Evolutionary conservation across 108 stramenopile species (phyloP), one percentile per base, ranked within the genome.

Genomic region (Stephanodiscus triporus): DNA sequence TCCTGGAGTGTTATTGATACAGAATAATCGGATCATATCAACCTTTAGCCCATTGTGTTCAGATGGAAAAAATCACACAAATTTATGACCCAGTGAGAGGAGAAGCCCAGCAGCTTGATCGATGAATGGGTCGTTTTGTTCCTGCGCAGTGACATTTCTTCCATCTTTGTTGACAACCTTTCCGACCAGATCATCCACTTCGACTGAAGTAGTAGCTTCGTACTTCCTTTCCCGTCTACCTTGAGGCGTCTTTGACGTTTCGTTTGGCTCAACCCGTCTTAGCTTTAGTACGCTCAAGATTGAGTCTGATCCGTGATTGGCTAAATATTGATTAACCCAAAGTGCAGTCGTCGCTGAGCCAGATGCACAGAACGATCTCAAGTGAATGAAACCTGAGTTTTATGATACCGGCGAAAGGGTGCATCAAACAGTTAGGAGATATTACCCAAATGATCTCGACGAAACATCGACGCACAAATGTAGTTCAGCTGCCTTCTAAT

Each of bases 381-480:
- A 88, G 55, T 95, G 94, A 40, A 92, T 88, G 73, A 97, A 97
- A 19, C 95, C 95, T 72, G 93, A 94, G 61, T 94, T 91, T 27
- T 19, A 37, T 37, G 26, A 59, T 59, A 37, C n/a, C 58, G 23
- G 8, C 4, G 30, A 34, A 59, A 16, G 26, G 53, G 23, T 2
- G 6, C 0, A 54, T 27, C 5, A 36, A 36, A 36, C 30, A 32
- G 30, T 19, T 29, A 37, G n/a, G 58, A 16, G 30, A 34, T n/a
- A 13, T 59, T 16, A 6, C n/a, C n/a, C 1, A 11, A 59, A 59
- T 16, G 29, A 32, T 34, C 17, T 3, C 58, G 24, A 26, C 53
- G 26, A 54, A 54, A 24, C 23, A 54, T 54, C 43, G 16, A 34
- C 34, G 27, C 58, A 22, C 76, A 45, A n/a, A n/a, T n/a, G n/a